These are phyloP conservation scores for Funneliformis caledonium DNA, from an alignment of 371 early-diverging fungal species.

Conservation along the genomic window DNA sequence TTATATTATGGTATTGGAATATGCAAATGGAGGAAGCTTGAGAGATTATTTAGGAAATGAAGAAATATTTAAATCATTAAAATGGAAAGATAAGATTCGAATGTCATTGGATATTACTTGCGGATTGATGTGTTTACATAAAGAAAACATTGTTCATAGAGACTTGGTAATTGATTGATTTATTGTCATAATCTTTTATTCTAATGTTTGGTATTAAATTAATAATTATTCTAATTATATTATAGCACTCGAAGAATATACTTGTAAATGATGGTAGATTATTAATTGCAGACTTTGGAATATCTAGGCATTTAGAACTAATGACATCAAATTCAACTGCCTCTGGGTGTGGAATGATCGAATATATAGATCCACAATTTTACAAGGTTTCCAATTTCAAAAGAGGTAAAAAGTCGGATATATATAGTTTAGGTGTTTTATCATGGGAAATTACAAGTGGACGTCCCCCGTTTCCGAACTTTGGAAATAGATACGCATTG, in stretches of 20 bases:
- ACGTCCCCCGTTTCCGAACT: slow-evolving; percentile 11
- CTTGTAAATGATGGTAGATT: background rate
- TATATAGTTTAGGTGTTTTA: slow-evolving; percentile 23
- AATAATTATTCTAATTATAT: background rate
- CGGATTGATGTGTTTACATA: slow-evolving; percentile 8
- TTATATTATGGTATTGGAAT: slow-evolving; percentile 14
- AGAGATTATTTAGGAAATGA: slow-evolving; percentile 39
- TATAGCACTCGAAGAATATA: slow-evolving; percentile 16
- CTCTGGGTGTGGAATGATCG: background rate
- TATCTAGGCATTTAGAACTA: background rate
- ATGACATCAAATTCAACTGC: background rate
- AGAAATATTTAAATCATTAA: slow-evolving; percentile 37
- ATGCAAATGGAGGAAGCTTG: slow-evolving; percentile 28
- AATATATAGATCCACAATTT: background rate
- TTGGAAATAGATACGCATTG: no score
- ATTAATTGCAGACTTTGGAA: slow-evolving; percentile 20
- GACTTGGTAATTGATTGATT: slow-evolving; percentile 16
- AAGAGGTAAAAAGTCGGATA: background rate
- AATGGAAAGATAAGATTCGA: background rate
- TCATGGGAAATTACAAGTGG: slow-evolving; percentile 23
- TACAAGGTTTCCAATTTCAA: background rate
- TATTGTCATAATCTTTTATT: background rate
- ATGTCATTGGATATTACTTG: background rate
- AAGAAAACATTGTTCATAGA: background rate
- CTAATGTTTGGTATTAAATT: background rate